Percentiles rank a stretch among this genome's conserved stretches.
Conservation (phyloP, 306 rosid genomes). For the Parietaria judaica region DNA sequence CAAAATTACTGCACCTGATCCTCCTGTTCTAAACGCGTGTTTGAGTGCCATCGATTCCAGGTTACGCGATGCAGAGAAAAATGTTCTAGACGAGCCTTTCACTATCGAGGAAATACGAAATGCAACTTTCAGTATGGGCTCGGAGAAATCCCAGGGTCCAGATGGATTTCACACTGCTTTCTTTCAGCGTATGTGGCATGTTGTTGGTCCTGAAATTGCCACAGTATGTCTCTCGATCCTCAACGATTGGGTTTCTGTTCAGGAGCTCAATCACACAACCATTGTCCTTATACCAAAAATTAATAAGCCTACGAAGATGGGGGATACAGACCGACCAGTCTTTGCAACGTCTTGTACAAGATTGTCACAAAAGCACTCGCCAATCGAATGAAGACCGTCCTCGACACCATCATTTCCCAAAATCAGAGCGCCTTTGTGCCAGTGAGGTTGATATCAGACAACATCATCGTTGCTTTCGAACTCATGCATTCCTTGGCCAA, state of each 20-base stretch:
- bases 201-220: not conserved
- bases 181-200: not conserved
- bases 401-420: not conserved
- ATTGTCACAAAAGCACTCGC: not conserved
- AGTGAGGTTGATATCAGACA: not conserved
- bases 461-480: not conserved
- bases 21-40: no score
- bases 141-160: not conserved
- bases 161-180: not conserved
- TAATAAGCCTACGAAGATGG: no score
- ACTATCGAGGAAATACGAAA: not conserved
- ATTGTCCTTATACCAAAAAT: not conserved
- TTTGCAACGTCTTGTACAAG: not conserved
- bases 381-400: not conserved
- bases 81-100: not conserved
- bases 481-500: not conserved
- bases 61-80: no score
- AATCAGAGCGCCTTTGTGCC: not conserved
- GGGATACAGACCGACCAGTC: not conserved
- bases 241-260: not conserved
- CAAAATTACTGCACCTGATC: fast-evolving
- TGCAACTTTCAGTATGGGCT: not conserved
- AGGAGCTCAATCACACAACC: not conserved
- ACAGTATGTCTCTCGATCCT: not conserved
- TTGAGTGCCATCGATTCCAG: no score